A percentile compares a stretch with the other conserved stretches of the same genome.
Evolutionary conservation across 108 stramenopile genomes (phyloP).

Genomic region (Nitzschia palea): DNA sequence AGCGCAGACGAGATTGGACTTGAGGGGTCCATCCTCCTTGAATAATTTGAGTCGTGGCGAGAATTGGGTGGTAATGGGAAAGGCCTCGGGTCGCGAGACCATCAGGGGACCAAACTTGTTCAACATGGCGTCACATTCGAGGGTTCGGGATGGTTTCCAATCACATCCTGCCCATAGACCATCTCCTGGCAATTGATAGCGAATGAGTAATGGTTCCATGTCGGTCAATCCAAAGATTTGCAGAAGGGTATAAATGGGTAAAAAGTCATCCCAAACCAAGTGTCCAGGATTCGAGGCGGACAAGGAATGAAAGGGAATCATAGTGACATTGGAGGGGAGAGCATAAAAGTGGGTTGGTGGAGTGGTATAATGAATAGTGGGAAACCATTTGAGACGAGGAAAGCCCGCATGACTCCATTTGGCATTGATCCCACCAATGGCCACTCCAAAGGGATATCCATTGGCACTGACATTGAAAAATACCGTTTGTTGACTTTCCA

Average conservation of each 20-base stretch:
- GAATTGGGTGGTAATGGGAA: conserved; percentile 11
- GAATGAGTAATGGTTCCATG: conserved; percentile 25
- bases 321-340: conserved; percentile 32
- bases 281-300: conserved; percentile 56
- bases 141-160: conserved; percentile 13
- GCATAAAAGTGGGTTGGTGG: conserved; percentile 23
- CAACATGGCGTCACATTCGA: conserved; percentile 37
- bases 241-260: conserved; percentile 34
- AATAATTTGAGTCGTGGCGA: background rate
- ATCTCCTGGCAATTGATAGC: conserved; percentile 23
- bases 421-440: conserved; percentile 60
- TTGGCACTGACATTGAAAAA: conserved; percentile 5
- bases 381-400: conserved; percentile 47
- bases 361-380: conserved; percentile 12
- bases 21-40: background rate
- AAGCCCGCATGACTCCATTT: conserved; percentile 47
- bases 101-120: conserved; percentile 54
- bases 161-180: conserved; percentile 46
- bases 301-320: conserved; percentile 63
- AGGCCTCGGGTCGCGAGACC: conserved; percentile 9
- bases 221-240: conserved; percentile 37
- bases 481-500: conserved; percentile 11
- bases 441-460: conserved; percentile 16
- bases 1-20: conserved; percentile 46
- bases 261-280: conserved; percentile 58